Conservation (phyloP, 2,329 filamentous ascomycete genomes). For the Pseudogymnoascus sp. region DNA sequence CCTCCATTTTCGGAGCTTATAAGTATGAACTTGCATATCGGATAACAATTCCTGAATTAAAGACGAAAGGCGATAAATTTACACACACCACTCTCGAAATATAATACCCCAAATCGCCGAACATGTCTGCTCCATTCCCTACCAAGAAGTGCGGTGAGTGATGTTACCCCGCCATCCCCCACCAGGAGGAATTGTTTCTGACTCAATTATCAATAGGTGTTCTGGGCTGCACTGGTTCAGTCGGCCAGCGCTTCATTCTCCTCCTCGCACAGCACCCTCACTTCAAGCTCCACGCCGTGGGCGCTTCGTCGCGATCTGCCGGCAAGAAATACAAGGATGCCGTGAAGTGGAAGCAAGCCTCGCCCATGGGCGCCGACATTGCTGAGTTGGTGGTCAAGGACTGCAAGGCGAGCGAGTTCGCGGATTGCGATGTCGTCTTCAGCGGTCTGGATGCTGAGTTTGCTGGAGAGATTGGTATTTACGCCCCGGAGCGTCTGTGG, state of each 20-base stretch:
- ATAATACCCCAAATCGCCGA: neutral
- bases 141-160: slow-evolving; percentile 47
- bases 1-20: slow-evolving; percentile 10
- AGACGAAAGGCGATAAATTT: slow-evolving; percentile 2
- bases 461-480: slow-evolving; percentile 79
- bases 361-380: slow-evolving; percentile 69
- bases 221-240: slow-evolving; percentile 86
- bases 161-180: neutral
- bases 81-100: neutral
- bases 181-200: neutral
- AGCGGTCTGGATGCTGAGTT: slow-evolving; percentile 89
- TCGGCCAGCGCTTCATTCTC: slow-evolving; percentile 92
- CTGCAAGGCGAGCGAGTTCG: slow-evolving; percentile 75
- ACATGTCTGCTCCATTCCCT: slow-evolving; percentile 37
- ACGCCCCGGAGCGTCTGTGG: neutral
- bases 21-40: slow-evolving; percentile 6
- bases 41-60: neutral
- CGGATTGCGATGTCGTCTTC: slow-evolving; percentile 89
- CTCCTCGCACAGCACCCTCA: slow-evolving; percentile 82
- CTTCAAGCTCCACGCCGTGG: slow-evolving; percentile 80
- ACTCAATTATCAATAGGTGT: slow-evolving; percentile 47
- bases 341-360: slow-evolving; percentile 87
- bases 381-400: slow-evolving; percentile 78
- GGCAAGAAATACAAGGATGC: slow-evolving; percentile 95
- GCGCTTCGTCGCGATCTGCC: slow-evolving; percentile 80